Evolutionary conservation across 192 early-diverging fungal species (phyloP).

Genomic region (Entomortierella lignicola): DNA sequence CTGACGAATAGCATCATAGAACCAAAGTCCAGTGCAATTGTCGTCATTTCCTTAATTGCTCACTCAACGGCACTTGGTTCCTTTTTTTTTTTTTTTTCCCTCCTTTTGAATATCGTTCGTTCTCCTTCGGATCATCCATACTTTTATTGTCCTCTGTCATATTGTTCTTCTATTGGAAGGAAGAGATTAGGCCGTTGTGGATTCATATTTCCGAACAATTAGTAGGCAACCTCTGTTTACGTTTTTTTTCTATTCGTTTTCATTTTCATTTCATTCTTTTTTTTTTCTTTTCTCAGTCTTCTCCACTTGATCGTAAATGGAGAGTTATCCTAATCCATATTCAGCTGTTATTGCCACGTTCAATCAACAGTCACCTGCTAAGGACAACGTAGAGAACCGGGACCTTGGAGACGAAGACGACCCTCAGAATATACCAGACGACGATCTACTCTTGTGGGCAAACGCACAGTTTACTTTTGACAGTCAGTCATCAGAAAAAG

Average conservation of each 20-base stretch:
- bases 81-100: neutral
- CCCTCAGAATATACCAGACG: slow-evolving; percentile 38
- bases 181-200: neutral
- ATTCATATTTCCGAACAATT: no score
- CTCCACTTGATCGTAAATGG: slow-evolving; percentile 10
- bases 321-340: slow-evolving; percentile 26
- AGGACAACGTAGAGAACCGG: neutral
- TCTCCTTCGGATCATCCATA: no score
- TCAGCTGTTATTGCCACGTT: slow-evolving; percentile 13
- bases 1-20: slow-evolving; percentile 19
- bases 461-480: slow-evolving; percentile 40
- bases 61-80: neutral
- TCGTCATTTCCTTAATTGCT: neutral
- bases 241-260: no score
- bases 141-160: neutral
- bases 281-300: neutral
- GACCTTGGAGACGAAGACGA: slow-evolving; percentile 25
- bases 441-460: slow-evolving; percentile 45
- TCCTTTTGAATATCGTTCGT: no score
- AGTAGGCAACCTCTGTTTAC: no score
- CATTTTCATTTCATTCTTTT: neutral
- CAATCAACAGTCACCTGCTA: slow-evolving; percentile 8
- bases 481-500: slow-evolving; percentile 10
- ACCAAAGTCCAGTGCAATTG: slow-evolving; percentile 7
- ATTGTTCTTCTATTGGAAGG: neutral